Evolutionary conservation across 805 yeast species (phyloP).

Genomic region (Cyberlindnera japonica): DNA sequence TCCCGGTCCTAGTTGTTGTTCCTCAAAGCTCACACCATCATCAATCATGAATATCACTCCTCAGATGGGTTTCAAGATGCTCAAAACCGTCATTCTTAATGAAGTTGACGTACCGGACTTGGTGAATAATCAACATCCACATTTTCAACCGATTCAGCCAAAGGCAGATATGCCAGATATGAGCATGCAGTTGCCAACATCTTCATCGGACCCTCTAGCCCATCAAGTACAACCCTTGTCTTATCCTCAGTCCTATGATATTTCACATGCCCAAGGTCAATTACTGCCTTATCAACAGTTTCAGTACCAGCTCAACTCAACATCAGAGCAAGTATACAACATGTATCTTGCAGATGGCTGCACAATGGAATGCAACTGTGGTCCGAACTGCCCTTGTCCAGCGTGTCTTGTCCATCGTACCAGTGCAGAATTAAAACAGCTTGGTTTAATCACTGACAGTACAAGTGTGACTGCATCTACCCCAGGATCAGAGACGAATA

Average conservation of each 20-base stretch:
- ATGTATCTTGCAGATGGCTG: slow-evolving; percentile 22
- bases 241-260: slow-evolving; percentile 9
- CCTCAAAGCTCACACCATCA: neutral
- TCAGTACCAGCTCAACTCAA: too few relatives aligned
- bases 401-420: slow-evolving; percentile 27
- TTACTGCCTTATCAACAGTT: neutral
- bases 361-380: slow-evolving; percentile 24
- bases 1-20: slow-evolving; percentile 11
- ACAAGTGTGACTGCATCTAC: neutral
- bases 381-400: slow-evolving; percentile 23
- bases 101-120: neutral
- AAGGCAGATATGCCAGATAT: too few relatives aligned
- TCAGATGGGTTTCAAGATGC: neutral
- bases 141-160: neutral
- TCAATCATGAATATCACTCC: neutral
- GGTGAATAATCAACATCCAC: too few relatives aligned
- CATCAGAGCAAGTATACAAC: too few relatives aligned
- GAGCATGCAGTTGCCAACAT: neutral
- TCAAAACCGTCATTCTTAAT: neutral
- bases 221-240: neutral
- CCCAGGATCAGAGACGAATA: too few relatives aligned
- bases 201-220: neutral
- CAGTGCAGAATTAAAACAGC: slow-evolving; percentile 21
- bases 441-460: slow-evolving; percentile 11
- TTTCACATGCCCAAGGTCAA: too few relatives aligned